These are phyloP conservation scores for Castanea sativa DNA, from an alignment of 306 rosid species.

Conservation along the genomic window DNA sequence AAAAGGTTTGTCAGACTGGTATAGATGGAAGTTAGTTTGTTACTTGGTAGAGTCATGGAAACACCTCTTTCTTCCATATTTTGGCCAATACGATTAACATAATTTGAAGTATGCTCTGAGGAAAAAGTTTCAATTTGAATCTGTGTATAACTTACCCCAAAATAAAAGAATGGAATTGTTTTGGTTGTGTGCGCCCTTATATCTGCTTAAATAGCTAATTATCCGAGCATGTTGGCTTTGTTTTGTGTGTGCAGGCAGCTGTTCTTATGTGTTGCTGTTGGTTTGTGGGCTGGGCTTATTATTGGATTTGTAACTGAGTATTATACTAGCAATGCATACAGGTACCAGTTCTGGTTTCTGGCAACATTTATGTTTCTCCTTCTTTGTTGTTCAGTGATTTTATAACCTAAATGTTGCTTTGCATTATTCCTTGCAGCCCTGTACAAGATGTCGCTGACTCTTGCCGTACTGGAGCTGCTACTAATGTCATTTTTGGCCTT, in stretches of 20 bases:
- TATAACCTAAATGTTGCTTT: conserved; percentile 2
- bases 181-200: not conserved
- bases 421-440: conserved; percentile 51
- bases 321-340: conserved; percentile 90
- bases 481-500: conserved; percentile 94
- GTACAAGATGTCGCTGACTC: conserved; percentile 99
- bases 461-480: conserved; percentile 98
- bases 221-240: conserved; percentile 1
- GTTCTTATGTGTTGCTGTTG: conserved; percentile 84
- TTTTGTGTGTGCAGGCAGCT: conserved; percentile 70
- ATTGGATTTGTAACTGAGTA: conserved; percentile 95
- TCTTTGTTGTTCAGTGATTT: not conserved
- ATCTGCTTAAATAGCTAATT: not conserved
- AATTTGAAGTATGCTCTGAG: not conserved
- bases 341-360: conserved; percentile 38
- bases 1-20: not conserved
- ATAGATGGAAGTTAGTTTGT: not conserved
- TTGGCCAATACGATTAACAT: not conserved
- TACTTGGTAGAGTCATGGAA: not conserved
- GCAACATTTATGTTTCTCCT: not conserved
- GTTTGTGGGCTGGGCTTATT: conserved; percentile 95
- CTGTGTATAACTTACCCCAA: no score
- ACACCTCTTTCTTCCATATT: no score
- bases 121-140: not conserved
- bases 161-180: not conserved